Percentiles rank a stretch among this genome's conserved stretches.
These are phyloP conservation scores for Mycena kentingensis DNA, from an alignment of 768 basidiomycete species.

Conservation along the genomic window DNA sequence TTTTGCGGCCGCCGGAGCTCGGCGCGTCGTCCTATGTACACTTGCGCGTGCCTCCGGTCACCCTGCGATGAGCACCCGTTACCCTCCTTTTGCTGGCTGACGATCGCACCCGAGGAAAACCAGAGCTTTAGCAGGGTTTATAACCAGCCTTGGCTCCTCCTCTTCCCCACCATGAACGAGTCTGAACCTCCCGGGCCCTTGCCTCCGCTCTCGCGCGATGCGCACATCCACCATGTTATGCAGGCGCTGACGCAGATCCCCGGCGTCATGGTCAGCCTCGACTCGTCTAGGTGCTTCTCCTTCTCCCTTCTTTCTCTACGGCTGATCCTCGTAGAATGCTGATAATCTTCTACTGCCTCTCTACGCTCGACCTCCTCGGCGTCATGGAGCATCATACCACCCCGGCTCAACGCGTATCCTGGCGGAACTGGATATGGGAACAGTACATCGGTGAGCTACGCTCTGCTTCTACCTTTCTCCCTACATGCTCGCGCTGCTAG, in stretches of 20 bases:
- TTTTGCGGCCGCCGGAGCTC: too few relatives aligned
- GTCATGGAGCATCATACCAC: slow-evolving; percentile 47
- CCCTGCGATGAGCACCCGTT: too few relatives aligned
- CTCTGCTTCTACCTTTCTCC: not conserved
- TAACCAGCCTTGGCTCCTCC: too few relatives aligned
- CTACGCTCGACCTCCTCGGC: slow-evolving; percentile 77
- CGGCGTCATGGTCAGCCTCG: slow-evolving; percentile 62
- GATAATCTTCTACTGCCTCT: slow-evolving; percentile 86
- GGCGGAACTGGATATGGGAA: slow-evolving; percentile 87
- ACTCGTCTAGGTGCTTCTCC: slow-evolving; percentile 67
- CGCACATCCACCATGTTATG: slow-evolving; percentile 64
- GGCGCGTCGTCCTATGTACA: too few relatives aligned
- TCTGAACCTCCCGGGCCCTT: slow-evolving; percentile 5
- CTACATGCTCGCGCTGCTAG: slow-evolving; percentile 39
- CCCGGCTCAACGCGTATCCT: slow-evolving; percentile 54
- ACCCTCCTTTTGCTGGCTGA: too few relatives aligned
- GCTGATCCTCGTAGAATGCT: slow-evolving; percentile 59
- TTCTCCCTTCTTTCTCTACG: slow-evolving; percentile 9
- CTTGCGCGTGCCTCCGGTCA: too few relatives aligned
- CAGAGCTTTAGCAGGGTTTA: too few relatives aligned
- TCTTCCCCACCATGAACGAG: slow-evolving; percentile 1
- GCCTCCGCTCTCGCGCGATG: slow-evolving; percentile 40
- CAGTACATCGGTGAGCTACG: slow-evolving; percentile 67
- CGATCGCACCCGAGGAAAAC: too few relatives aligned
- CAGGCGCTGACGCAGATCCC: slow-evolving; percentile 79